A percentile compares a stretch with the other conserved stretches of the same genome.
phyloP scores from a whole-genome alignment of 2,329 filamentous ascomycete genomes.

The Claviceps humidiphila region DNA sequence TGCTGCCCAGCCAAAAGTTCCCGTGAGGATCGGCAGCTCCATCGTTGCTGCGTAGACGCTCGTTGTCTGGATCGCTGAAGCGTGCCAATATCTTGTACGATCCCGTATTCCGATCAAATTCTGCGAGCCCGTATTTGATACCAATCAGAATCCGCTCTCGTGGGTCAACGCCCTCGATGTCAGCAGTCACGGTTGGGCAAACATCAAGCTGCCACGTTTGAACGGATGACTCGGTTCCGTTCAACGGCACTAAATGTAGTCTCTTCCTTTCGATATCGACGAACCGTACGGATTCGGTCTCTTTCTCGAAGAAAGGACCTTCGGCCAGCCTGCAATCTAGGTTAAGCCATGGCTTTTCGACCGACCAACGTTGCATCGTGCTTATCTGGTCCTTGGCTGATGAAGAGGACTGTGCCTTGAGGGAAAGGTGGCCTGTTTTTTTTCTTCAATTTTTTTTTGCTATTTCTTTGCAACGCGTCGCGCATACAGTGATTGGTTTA shows the following conservation, averaged over 20 bases:
- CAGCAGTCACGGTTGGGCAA: slow-evolving; percentile 55
- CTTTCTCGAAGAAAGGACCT: slow-evolving; percentile 59
- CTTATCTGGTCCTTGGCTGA: neutral
- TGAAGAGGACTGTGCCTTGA: neutral
- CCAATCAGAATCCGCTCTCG: slow-evolving; percentile 58
- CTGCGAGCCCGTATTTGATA: slow-evolving; percentile 70
- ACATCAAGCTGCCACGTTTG: slow-evolving; percentile 45
- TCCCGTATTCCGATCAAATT: slow-evolving; percentile 52
- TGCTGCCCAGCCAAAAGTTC: slow-evolving; percentile 72
- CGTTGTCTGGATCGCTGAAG: slow-evolving; percentile 31
- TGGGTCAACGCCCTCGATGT: slow-evolving; percentile 55
- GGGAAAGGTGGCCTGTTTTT: neutral
- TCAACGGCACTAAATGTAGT: slow-evolving; percentile 57
- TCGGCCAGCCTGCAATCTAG: slow-evolving; percentile 57
- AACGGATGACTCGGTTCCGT: slow-evolving; percentile 47
- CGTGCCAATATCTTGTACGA: slow-evolving; percentile 39
- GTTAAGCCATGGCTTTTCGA: slow-evolving; percentile 40
- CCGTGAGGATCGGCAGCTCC: slow-evolving; percentile 69
- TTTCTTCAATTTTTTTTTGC: neutral
- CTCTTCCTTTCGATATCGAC: slow-evolving; percentile 72
- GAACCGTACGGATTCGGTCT: slow-evolving; percentile 55
- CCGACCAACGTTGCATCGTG: slow-evolving; percentile 28
- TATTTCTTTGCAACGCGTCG: neutral
- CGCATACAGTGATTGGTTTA: neutral
- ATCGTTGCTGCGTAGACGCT: slow-evolving; percentile 61